Percentiles rank a stretch among this genome's conserved stretches.
Evolutionary conservation across 495 filamentous ascomycete genomes (phyloP).

Genomic region (Trichoderma orchidacearum): DNA sequence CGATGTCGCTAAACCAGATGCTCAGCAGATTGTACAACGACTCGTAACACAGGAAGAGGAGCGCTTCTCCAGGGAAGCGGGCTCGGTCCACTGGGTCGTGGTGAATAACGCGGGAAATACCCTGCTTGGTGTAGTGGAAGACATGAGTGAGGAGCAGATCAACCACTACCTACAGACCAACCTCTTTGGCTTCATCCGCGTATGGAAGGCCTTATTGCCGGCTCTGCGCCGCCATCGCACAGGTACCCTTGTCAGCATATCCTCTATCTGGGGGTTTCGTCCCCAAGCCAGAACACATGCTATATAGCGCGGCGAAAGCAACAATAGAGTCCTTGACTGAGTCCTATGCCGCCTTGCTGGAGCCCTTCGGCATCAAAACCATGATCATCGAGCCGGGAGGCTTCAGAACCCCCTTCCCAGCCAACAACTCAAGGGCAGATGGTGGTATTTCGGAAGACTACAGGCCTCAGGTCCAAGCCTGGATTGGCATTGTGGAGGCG

Average conservation of each 20-base stretch:
- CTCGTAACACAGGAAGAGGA: background rate
- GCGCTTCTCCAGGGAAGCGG: slow-evolving; percentile 10
- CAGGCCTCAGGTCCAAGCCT: background rate
- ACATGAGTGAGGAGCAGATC: slow-evolving; percentile 24
- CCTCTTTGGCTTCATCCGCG: slow-evolving; percentile 29
- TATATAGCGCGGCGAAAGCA: slow-evolving; percentile 4
- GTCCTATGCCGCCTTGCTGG: slow-evolving; percentile 24
- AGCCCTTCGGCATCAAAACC: slow-evolving; percentile 28
- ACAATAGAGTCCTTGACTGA: slow-evolving; percentile 8
- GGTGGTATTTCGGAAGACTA: background rate
- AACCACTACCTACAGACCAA: slow-evolving; percentile 30
- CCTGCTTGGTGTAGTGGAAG: slow-evolving; percentile 22
- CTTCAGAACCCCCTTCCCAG: slow-evolving; percentile 21
- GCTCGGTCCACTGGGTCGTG: slow-evolving; percentile 17
- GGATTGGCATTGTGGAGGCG: background rate
- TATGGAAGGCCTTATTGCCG: slow-evolving; percentile 26
- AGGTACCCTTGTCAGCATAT: slow-evolving; percentile 7
- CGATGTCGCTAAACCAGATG: slow-evolving; percentile 24
- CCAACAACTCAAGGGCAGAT: background rate
- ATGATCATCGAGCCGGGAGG: slow-evolving; percentile 35
- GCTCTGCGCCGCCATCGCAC: slow-evolving; percentile 20
- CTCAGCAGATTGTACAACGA: slow-evolving; percentile 11
- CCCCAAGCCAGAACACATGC: background rate
- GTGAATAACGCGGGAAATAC: slow-evolving; percentile 23
- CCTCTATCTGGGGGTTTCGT: slow-evolving; percentile 3